These are phyloP conservation scores for Candida coquimbonensis DNA, from an alignment of 805 yeast species.

Conservation along the genomic window DNA sequence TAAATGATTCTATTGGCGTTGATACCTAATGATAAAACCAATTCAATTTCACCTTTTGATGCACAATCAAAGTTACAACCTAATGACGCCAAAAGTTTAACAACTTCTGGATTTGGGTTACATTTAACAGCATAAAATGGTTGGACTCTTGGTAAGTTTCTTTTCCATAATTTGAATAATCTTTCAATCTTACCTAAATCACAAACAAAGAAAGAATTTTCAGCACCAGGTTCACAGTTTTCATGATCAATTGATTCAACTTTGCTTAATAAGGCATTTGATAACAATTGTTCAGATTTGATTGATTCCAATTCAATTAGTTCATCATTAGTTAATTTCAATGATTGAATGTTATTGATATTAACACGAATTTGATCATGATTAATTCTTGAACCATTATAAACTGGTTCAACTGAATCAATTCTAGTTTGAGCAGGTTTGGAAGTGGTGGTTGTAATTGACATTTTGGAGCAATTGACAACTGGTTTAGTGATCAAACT, in stretches of 20 bases:
- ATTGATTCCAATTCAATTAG: slow-evolving; percentile 21
- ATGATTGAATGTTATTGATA: neutral
- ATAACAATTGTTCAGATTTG: slow-evolving; percentile 29
- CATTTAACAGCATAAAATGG: slow-evolving; percentile 97
- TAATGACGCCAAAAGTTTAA: slow-evolving; percentile 46
- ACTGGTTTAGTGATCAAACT: slow-evolving; percentile 5
- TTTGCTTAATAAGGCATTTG: slow-evolving; percentile 33
- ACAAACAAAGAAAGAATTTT: slow-evolving; percentile 82
- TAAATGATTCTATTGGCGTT: slow-evolving; percentile 65
- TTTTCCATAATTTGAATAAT: slow-evolving; percentile 57
- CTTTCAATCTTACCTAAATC: slow-evolving; percentile 70
- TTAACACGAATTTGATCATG: neutral
- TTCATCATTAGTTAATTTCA: neutral
- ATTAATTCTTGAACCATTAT: neutral
- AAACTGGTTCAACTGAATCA: neutral
- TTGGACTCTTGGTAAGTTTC: slow-evolving; percentile 59
- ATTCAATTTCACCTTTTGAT: slow-evolving; percentile 73
- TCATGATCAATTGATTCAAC: slow-evolving; percentile 44
- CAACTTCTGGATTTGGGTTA: slow-evolving; percentile 62
- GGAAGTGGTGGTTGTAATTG: slow-evolving; percentile 12
- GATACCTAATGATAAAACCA: slow-evolving; percentile 55
- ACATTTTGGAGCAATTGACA: slow-evolving; percentile 9
- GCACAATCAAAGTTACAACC: slow-evolving; percentile 93
- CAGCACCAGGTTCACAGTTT: slow-evolving; percentile 65
- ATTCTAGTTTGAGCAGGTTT: slow-evolving; percentile 5